These are phyloP conservation scores for Boletus sp. DNA, from an alignment of 768 basidiomycete species.

Conservation along the genomic window DNA sequence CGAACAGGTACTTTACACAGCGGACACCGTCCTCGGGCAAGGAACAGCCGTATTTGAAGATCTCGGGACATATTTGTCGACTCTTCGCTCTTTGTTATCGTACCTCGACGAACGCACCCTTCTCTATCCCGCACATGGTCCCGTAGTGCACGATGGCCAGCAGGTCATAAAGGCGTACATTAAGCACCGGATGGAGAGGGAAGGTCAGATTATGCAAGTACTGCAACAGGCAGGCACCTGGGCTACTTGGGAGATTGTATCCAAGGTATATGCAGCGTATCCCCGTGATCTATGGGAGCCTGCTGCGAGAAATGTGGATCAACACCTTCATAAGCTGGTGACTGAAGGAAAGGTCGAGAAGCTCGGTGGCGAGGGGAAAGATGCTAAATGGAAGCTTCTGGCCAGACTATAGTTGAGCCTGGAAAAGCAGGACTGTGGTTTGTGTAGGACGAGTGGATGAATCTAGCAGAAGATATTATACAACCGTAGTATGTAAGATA, in stretches of 20 bases:
- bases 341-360: constrained; percentile 56
- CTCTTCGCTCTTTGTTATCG: constrained; percentile 56
- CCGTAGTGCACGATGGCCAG: constrained; percentile 63
- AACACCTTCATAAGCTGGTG: constrained; percentile 75
- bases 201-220: constrained; percentile 67
- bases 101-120: constrained; percentile 41
- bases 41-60: constrained; percentile 91
- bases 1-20: constrained; percentile 81
- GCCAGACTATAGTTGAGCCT: constrained; percentile 4
- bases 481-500: constrained; percentile 19
- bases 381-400: constrained; percentile 46
- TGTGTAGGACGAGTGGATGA: background rate
- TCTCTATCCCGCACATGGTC: constrained; percentile 92
- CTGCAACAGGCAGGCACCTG: constrained; percentile 41
- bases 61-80: constrained; percentile 64
- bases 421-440: background rate
- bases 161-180: constrained; percentile 70
- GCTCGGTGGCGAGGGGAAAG: constrained; percentile 51
- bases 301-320: constrained; percentile 63
- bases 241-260: constrained; percentile 68
- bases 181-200: constrained; percentile 75
- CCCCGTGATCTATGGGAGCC: constrained; percentile 70
- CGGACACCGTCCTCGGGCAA: constrained; percentile 88
- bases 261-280: constrained; percentile 66
- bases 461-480: constrained; percentile 2